Percentiles rank a stretch among this genome's conserved stretches.
These are phyloP conservation scores for Panicum virgatum DNA, from an alignment of 202 grass and related monocot species.

Conservation along the genomic window DNA sequence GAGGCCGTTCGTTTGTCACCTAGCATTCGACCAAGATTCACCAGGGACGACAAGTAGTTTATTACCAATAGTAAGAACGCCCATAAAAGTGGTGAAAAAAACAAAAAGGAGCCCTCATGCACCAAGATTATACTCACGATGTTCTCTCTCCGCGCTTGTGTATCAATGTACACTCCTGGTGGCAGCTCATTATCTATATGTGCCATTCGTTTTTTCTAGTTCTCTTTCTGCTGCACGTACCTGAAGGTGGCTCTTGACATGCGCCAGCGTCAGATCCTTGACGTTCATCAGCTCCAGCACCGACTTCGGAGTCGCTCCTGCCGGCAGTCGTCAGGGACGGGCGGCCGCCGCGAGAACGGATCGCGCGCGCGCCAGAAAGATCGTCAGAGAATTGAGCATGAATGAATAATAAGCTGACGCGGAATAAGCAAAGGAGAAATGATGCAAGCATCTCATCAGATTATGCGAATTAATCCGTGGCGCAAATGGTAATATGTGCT, in stretches of 20 bases:
- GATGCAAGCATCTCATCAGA: background rate
- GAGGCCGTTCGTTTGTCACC: conserved; percentile 52
- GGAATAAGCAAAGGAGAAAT: background rate
- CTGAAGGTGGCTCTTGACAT: conserved; percentile 99
- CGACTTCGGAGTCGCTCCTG: conserved; percentile 99
- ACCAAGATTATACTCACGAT: conserved; percentile 27
- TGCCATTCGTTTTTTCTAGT: background rate
- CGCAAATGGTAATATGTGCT: conserved; percentile 17
- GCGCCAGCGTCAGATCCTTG: conserved; percentile 95
- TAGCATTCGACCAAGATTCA: conserved; percentile 51
- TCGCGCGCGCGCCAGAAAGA: background rate
- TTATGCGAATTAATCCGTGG: background rate
- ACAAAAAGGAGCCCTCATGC: conserved; percentile 39
- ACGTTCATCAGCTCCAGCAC: conserved; percentile 99
- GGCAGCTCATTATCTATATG: conserved; percentile 14
- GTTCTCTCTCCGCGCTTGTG: background rate
- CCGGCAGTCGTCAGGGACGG: background rate
- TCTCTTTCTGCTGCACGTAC: conserved; percentile 37
- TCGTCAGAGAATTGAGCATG: conserved; percentile 34
- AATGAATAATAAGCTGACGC: background rate
- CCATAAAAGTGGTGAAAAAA: conserved; percentile 31
- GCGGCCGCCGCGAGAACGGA: conserved; percentile 6
- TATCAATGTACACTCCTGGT: background rate
- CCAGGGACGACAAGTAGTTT: conserved; percentile 44
- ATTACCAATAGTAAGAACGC: conserved; percentile 48